A percentile compares a stretch with the other conserved stretches of the same genome.
Evolutionary conservation across 768 basidiomycete species (phyloP).

Genomic region (Cyclocybe aegerita): DNA sequence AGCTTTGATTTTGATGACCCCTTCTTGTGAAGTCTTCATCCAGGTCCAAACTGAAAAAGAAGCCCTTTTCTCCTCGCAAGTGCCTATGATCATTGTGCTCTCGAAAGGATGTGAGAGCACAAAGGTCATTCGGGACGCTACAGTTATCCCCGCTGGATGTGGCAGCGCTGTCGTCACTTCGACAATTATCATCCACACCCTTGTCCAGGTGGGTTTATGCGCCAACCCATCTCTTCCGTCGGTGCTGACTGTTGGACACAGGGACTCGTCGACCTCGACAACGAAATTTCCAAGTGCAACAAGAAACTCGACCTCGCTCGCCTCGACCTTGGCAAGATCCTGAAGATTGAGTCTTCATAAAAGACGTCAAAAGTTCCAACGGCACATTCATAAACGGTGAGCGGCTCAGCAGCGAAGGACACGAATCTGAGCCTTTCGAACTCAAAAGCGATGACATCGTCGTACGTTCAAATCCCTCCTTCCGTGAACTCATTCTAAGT

Average conservation of each 20-base stretch:
- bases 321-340: slow-evolving; percentile 72
- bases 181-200: slow-evolving; percentile 74
- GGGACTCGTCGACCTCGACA: slow-evolving; percentile 89
- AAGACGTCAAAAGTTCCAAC: slow-evolving; percentile 97
- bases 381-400: slow-evolving; percentile 99
- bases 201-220: slow-evolving; percentile 79
- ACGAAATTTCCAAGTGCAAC: slow-evolving; percentile 84
- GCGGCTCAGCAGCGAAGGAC: slow-evolving; percentile 82
- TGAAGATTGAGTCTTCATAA: slow-evolving; percentile 91
- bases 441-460: slow-evolving; percentile 95
- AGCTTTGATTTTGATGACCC: slow-evolving; percentile 1
- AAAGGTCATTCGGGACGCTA: slow-evolving; percentile 59
- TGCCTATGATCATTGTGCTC: slow-evolving; percentile 72
- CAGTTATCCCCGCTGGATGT: slow-evolving; percentile 85
- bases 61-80: slow-evolving; percentile 67
- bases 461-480: slow-evolving; percentile 47
- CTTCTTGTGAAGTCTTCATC: slow-evolving; percentile 62
- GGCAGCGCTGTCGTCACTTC: slow-evolving; percentile 80
- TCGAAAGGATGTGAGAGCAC: slow-evolving; percentile 87
- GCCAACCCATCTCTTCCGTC: too few relatives aligned
- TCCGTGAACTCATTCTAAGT: slow-evolving; percentile 1
- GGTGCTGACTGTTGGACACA: slow-evolving; percentile 26
- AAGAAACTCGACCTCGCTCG: slow-evolving; percentile 82
- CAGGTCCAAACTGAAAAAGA: slow-evolving; percentile 64
- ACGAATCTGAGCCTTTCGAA: slow-evolving; percentile 91